Percentiles rank a stretch among this genome's conserved stretches.
Evolutionary conservation across 768 basidiomycete genomes (phyloP).

Genomic region (Termitomyces sp.): DNA sequence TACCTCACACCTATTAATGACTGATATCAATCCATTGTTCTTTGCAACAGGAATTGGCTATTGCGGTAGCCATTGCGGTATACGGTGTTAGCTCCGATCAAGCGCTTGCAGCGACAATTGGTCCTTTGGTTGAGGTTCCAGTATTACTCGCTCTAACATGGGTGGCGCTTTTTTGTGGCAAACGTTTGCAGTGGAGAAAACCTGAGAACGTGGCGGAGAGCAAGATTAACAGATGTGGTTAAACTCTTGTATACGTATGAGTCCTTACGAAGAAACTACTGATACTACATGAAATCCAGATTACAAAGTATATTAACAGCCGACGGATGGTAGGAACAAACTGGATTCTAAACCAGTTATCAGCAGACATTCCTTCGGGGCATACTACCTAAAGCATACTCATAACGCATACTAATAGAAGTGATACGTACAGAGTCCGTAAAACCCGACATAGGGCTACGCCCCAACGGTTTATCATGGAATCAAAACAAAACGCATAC

Average conservation of each 20-base stretch:
- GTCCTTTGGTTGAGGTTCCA: slow-evolving; percentile 78
- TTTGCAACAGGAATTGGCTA: slow-evolving; percentile 69
- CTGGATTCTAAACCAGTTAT: not conserved
- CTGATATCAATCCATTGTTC: not conserved
- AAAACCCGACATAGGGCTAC: no score
- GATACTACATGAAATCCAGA: not conserved
- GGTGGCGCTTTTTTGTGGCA: slow-evolving; percentile 50
- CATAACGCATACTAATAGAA: no score
- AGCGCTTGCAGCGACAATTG: slow-evolving; percentile 79
- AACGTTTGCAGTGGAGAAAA: slow-evolving; percentile 38
- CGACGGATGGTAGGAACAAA: not conserved
- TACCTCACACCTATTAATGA: not conserved
- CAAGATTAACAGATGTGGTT: not conserved
- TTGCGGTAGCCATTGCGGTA: slow-evolving; percentile 76
- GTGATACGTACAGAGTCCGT: no score
- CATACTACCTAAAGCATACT: not conserved
- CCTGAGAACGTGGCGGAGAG: not conserved
- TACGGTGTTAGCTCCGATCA: slow-evolving; percentile 79
- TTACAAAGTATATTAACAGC: not conserved
- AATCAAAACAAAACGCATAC: no score
- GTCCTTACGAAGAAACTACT: not conserved
- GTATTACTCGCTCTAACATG: slow-evolving; percentile 70
- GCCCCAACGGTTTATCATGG: no score
- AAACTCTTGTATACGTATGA: not conserved
- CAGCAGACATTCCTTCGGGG: not conserved